Conservation (phyloP, 2,329 filamentous ascomycete species). For the Pseudonectria buxi region DNA sequence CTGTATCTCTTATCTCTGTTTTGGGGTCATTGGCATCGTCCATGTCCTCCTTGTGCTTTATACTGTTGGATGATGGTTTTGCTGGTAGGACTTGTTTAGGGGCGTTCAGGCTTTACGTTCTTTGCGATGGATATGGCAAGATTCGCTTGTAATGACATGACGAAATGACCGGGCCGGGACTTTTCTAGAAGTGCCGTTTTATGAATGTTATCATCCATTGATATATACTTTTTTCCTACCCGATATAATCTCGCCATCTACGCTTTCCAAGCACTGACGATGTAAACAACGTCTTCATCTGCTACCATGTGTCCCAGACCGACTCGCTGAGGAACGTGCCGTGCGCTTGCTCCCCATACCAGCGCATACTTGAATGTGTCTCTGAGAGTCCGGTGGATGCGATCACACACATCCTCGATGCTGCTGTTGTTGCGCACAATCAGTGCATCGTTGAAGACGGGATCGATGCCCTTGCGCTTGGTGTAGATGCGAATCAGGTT, state of each 20-base stretch:
- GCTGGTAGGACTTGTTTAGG: conserved; percentile 9
- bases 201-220: conserved; percentile 14
- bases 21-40: conserved; percentile 1
- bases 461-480: conserved; percentile 88
- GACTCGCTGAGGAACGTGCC: conserved; percentile 89
- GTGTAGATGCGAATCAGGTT: conserved; percentile 89
- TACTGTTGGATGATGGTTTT: conserved; percentile 14
- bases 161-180: conserved; percentile 18
- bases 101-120: conserved; percentile 14
- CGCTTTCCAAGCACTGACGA: conserved; percentile 58
- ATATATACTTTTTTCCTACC: conserved; percentile 7
- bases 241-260: conserved; percentile 24
- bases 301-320: conserved; percentile 75
- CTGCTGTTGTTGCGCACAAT: conserved; percentile 85
- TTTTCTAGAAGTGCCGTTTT: conserved; percentile 13
- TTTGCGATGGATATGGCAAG: conserved; percentile 15
- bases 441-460: conserved; percentile 82
- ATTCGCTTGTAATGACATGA: conserved; percentile 24
- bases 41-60: conserved; percentile 8
- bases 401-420: conserved; percentile 95
- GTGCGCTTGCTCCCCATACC: conserved; percentile 94
- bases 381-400: conserved; percentile 88
- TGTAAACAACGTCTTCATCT: conserved; percentile 63
- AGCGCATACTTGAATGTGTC: conserved; percentile 98
- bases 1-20: conserved; percentile 9